Evolutionary conservation across 352 stramenopile species (phyloP).

Genomic region (Phytophthora brassicae): DNA sequence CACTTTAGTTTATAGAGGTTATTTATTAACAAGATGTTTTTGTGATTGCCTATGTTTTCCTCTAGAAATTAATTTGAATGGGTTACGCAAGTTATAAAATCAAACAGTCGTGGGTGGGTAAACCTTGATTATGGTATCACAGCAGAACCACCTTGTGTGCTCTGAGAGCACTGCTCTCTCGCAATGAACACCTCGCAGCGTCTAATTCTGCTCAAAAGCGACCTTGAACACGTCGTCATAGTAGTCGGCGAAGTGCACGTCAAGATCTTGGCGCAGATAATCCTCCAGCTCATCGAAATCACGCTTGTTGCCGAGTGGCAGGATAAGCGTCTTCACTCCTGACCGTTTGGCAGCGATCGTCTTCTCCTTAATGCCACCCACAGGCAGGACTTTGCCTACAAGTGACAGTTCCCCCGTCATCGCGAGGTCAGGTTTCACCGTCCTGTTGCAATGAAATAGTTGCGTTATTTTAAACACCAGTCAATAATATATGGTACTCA

Average conservation of each 20-base stretch:
- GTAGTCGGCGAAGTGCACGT: conserved; percentile 96
- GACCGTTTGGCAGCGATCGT: conserved; percentile 96
- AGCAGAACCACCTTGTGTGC: too few species aligned
- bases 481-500: too few species aligned
- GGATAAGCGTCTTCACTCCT: conserved; percentile 93
- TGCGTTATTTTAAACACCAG: too few species aligned
- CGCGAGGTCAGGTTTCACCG: conserved; percentile 93
- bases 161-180: too few species aligned
- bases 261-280: conserved; percentile 95
- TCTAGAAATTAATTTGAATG: too few species aligned
- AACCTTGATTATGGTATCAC: too few species aligned
- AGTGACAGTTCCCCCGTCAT: conserved; percentile 98
- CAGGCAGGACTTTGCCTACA: conserved; percentile 98
- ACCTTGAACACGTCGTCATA: conserved; percentile 97
- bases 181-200: background rate
- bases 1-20: too few species aligned
- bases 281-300: conserved; percentile 97
- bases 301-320: conserved; percentile 94
- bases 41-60: too few species aligned
- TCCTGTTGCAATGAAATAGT: conserved; percentile 41
- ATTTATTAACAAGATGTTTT: too few species aligned
- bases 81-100: too few species aligned
- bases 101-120: too few species aligned
- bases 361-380: conserved; percentile 99
- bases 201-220: conserved; percentile 83